Evolutionary conservation across 805 yeast genomes (phyloP).

Genomic region (Grigorovia transvaalensis): DNA sequence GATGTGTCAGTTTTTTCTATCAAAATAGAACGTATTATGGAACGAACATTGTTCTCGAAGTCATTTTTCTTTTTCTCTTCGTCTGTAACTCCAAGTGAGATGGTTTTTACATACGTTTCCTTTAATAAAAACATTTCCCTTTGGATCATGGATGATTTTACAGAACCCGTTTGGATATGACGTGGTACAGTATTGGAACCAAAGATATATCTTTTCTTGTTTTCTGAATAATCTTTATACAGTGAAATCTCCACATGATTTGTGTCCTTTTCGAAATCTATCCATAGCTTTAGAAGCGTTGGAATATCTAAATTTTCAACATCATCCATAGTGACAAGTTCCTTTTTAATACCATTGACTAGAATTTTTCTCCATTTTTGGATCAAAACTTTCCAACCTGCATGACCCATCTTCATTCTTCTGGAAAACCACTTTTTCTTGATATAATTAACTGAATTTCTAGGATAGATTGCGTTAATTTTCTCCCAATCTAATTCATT

Average conservation of each 20-base stretch:
- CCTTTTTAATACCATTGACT: constrained; percentile 46
- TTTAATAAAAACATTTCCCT: constrained; percentile 47
- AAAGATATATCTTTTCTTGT: constrained; percentile 37
- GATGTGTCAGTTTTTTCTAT: constrained; percentile 22
- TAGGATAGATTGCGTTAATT: constrained; percentile 40
- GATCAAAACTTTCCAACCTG: constrained; percentile 43
- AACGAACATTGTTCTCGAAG: constrained; percentile 21
- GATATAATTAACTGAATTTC: constrained; percentile 34
- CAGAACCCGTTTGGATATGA: constrained; percentile 34
- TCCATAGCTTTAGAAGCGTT: constrained; percentile 57
- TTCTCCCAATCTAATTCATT: constrained; percentile 57
- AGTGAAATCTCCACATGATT: constrained; percentile 8
- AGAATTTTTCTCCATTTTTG: constrained; percentile 60
- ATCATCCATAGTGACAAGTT: constrained; percentile 39
- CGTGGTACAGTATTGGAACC: constrained; percentile 22
- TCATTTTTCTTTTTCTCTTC: neutral
- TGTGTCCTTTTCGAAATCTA: constrained; percentile 34
- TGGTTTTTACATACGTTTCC: constrained; percentile 31
- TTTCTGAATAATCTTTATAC: constrained; percentile 35
- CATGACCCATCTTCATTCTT: constrained; percentile 47
- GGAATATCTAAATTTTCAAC: constrained; percentile 41
- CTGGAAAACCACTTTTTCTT: constrained; percentile 55
- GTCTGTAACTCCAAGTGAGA: neutral
- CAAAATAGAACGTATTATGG: constrained; percentile 29
- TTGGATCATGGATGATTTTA: constrained; percentile 58